These are phyloP conservation scores for Cucumis cinereus DNA, from an alignment of 306 rosid genomes.

Conservation along the genomic window DNA sequence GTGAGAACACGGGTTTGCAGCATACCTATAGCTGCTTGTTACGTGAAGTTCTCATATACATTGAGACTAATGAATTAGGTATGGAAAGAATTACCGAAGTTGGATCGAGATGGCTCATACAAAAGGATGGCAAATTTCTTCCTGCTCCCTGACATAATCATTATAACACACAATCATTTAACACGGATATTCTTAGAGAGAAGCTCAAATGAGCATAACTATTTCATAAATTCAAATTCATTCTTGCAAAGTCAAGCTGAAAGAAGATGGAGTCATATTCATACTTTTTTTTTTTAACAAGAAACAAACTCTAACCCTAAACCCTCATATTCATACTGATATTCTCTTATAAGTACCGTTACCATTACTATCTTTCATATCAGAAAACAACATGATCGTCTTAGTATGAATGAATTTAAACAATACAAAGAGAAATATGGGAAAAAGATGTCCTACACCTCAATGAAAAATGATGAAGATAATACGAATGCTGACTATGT, in stretches of 20 bases:
- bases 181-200: not conserved
- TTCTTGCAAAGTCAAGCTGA: not conserved
- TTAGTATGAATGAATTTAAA: not conserved
- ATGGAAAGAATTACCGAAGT: slow-evolving; percentile 41
- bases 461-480: not conserved
- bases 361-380: not conserved
- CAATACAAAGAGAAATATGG: not conserved
- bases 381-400: not conserved
- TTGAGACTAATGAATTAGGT: not conserved
- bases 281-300: too few relatives aligned
- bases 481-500: not conserved
- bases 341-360: not conserved
- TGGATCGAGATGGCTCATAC: slow-evolving; percentile 69
- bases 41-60: not conserved
- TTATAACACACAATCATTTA: not conserved
- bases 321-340: not conserved
- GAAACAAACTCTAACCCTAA: too few relatives aligned
- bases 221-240: not conserved
- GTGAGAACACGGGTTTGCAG: not conserved
- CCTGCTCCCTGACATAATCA: slow-evolving; percentile 42
- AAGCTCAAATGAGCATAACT: not conserved
- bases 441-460: not conserved
- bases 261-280: not conserved
- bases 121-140: slow-evolving; percentile 51
- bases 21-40: not conserved